Evolutionary conservation across 495 filamentous ascomycete genomes (phyloP), one percentile per base, ranked within the genome.

Genomic region (Articulospora tetracladia): DNA sequence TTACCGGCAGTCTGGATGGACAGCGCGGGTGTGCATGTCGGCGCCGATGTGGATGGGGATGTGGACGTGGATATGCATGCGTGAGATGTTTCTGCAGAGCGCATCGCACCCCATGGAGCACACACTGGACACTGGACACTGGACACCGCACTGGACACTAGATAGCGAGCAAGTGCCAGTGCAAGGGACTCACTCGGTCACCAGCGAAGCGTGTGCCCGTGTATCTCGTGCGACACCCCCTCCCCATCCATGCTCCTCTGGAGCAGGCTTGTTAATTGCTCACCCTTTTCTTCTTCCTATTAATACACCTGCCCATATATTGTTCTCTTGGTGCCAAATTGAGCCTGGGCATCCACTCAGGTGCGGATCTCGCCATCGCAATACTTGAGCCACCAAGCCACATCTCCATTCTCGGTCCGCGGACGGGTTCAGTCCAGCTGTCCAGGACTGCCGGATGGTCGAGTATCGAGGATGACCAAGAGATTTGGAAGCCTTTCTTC

Each of bases 331-430:
- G n/a, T 44, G 15, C 39, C 10, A 44, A 15, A 15, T 44, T n/a
- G 15, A 44, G 39, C 3, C 17, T 19, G 39, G 17, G n/a, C 39
- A 44, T 44, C 7, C 39, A 44, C 39, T 44, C 39, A 44, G 8
- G 15, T 15, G 39, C 17, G 39, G 39, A 8, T n/a, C 10, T 44
- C 39, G 17, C 39, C 17, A n/a, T 44, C 39, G 17, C 39, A 44
- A 44, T 44, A 44, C 39, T 44, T 44, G 39, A 44, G 39, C 39
- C 39, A 44, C 39, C 39, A 44, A 44, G 39, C 39, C 39, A 44
- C 39, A 44, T 44, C 39, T 44, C 39, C 39, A 44, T 44, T 44
- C 11, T 19, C 8, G 15, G 39, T 44, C 39, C 17, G 39, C 15
- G 10, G 39, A 7, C n/a, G 39, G 39, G 4, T 44, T n/a, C 39